These are phyloP conservation scores for Metarhizium robertsii DNA, from an alignment of 2,329 filamentous ascomycete species.

Conservation along the genomic window DNA sequence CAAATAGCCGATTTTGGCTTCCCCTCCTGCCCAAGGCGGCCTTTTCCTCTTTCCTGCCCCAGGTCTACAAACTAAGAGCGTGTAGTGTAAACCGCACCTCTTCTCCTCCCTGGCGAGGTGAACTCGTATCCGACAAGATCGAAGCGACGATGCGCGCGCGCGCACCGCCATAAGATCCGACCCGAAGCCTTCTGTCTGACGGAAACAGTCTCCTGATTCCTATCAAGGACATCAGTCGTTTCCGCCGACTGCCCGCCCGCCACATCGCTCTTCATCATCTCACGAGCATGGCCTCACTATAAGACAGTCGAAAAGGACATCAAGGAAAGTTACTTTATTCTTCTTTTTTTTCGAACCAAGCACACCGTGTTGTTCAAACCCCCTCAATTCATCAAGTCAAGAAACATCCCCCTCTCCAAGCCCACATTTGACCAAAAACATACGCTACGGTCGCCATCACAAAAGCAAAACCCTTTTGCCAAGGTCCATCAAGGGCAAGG, in stretches of 20 bases:
- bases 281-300: background rate
- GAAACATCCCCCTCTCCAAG: background rate
- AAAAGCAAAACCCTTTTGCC: background rate
- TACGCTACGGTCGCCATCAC: background rate
- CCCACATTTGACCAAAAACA: background rate
- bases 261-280: background rate
- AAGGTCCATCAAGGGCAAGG: background rate
- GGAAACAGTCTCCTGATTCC: too few species aligned
- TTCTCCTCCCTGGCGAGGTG: too few species aligned
- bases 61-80: background rate
- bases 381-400: background rate
- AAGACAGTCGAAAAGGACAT: background rate
- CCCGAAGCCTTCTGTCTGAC: background rate
- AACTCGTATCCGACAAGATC: too few species aligned
- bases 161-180: background rate
- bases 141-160: too few species aligned
- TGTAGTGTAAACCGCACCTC: too few species aligned
- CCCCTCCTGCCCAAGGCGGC: background rate
- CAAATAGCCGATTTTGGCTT: background rate
- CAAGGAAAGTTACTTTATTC: background rate
- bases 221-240: background rate
- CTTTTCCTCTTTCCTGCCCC: too few species aligned
- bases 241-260: background rate
- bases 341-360: background rate
- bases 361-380: background rate